Evolutionary conservation across 495 filamentous ascomycete genomes (phyloP), one percentile per base, ranked within the genome.

Genomic region (Lophium mytilinum): DNA sequence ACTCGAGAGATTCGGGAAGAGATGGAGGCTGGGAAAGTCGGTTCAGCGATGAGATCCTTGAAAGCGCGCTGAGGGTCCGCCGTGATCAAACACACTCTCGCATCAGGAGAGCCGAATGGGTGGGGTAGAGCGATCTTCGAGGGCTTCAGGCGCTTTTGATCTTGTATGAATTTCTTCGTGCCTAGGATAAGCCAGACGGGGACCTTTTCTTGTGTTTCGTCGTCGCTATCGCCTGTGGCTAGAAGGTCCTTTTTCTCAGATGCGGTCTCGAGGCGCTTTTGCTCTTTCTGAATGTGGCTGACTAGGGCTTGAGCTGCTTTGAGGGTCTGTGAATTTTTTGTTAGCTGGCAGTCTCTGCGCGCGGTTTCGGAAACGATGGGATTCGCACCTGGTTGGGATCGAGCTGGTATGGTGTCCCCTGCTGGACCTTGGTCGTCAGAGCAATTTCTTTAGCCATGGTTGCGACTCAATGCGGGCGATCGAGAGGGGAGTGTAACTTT

Each of bases 91-190:
- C 91, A 95, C 65, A 94, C 83, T 53, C 79, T 88, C 51, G 81
- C 75, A 40, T 73, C 79, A 33, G 78, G 71, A 50, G 80, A 74
- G 46, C 72, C 69, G 36, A 93, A 78, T 4, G 88, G 76, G 69
- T 93, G 82, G 11, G 89, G 88, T 8, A 86, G 45, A 8, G 59
- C 50, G 43, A 63, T 51, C 65, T 84, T 86, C 45, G 76, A 75
- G 30, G 93, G 92, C 75, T 95, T 95, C 52, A 96, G 77, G 41
- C 80, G 80, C 68, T 83, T 83, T 64, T 80, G 80, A 66, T 90
- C 84, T 52, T 81, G 75, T 54, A 92, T 83, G 68, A 93, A 88
- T 71, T 87, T 89, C 73, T 97, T 97, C 45, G 90, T 95, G 46
- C 89, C 88, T 50, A 98, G 73, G 10, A 84, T 82, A 35, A 98